Base-by-base conservation (phyloP, 345 rosid species). In the Melaleuca quinquenervia region DNA sequence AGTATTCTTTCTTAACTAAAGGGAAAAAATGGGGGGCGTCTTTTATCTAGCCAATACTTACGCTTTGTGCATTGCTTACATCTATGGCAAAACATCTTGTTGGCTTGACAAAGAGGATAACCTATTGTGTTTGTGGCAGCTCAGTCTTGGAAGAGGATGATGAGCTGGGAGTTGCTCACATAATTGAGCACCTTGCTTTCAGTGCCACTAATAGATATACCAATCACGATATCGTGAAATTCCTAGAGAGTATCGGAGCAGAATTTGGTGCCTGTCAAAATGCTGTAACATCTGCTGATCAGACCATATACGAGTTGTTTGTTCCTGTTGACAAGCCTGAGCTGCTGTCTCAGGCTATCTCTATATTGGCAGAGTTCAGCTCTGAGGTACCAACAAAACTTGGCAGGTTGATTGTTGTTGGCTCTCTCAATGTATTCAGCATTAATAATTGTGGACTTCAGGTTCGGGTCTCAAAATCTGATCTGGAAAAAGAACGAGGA, bases 221-320 rank as follows among this genome's bases (percentile, higher is more conserved):
- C 82, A 96, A 96, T 92, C 99, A 96, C 74, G 99, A 95, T 85
- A 94, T 96, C 32, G 93, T 96, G 70, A 96, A 93, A 88, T 96
- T 96, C 89, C 92, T 96, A 24, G 99, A 95, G 90, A 96, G 99
- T 87, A 89, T 95, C 36, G 99, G 99, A 62, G 98, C 99, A 3
- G 98, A 96, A 89, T 96, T 96, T 83, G 99, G 99, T 48, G 96
- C 99, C 27, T 94, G 99, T 90, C 99, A 96, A 85, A 96, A 96
- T 92, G 99, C 98, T 16, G 91, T 91, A 76, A 96, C 99, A 11
- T 93, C 98, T n/a, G 89, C 98, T 56, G 99, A 94, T 86, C 98
- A 96, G 89, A 96, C 98, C 26, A 92, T 96, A 5, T 96, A 96
- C 18, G 99, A 96, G 88, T 87, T 95, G 91, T 92, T 95, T 88